phyloP scores from a whole-genome alignment of 1,139 yeast species.

The Scheffersomyces segobiensis region DNA sequence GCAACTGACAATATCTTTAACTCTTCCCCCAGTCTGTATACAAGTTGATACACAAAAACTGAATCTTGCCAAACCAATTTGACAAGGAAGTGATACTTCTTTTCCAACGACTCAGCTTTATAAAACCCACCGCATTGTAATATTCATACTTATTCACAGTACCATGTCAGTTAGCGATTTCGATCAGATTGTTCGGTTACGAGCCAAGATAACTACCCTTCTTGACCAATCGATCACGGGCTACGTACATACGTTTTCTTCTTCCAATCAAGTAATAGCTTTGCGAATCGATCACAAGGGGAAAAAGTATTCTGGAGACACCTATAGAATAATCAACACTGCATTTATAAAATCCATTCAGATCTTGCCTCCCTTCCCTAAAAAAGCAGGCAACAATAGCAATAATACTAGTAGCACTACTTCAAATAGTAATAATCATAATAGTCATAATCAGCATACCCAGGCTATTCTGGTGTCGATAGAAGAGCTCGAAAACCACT shows the following conservation, averaged over 20 bases:
- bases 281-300: slow-evolving; percentile 16
- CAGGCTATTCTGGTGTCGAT: slow-evolving; percentile 11
- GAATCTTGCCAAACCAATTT: not conserved
- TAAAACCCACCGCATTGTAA: not conserved
- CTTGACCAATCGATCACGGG: slow-evolving; percentile 62
- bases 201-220: slow-evolving; percentile 61
- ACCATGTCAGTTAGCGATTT: slow-evolving; percentile 26
- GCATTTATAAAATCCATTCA: slow-evolving; percentile 57
- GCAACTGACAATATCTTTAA: not conserved
- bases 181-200: slow-evolving; percentile 37
- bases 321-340: slow-evolving; percentile 57
- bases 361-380: slow-evolving; percentile 33
- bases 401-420: slow-evolving; percentile 3
- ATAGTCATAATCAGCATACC: slow-evolving; percentile 7
- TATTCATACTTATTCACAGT: not conserved
- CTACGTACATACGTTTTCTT: slow-evolving; percentile 57
- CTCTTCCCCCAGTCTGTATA: not conserved
- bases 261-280: slow-evolving; percentile 24
- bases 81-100: not conserved
- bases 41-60: not conserved
- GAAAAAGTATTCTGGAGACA: slow-evolving; percentile 20
- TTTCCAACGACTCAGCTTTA: not conserved
- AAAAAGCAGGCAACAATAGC: slow-evolving; percentile 11
- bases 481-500: slow-evolving; percentile 17
- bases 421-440: slow-evolving; percentile 3